Evolutionary conservation across 768 basidiomycete species (phyloP).

Genomic region (Phlebiopsis flavidoalba): DNA sequence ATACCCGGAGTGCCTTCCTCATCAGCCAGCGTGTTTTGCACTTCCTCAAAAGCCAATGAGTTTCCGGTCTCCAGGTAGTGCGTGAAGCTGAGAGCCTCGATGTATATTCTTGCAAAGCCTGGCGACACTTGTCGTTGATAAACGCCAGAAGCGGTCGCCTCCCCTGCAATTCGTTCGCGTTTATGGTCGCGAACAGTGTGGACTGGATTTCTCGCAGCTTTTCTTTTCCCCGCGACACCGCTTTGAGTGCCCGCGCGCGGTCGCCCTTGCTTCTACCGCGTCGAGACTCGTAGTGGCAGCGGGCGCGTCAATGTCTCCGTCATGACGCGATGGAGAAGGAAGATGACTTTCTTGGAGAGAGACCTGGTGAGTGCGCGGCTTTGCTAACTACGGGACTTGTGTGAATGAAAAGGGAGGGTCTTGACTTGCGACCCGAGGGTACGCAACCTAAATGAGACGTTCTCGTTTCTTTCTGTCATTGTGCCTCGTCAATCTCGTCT

Average conservation of each 20-base stretch:
- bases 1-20: conserved; percentile 58
- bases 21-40: conserved; percentile 61
- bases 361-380: conserved; percentile 84
- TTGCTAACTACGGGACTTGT: conserved; percentile 38
- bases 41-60: conserved; percentile 66
- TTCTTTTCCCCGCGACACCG: conserved; percentile 45
- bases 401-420: neutral
- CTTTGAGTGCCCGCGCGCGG: conserved; percentile 34
- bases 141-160: conserved; percentile 77
- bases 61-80: conserved; percentile 69
- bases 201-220: conserved; percentile 65
- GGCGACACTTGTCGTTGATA: conserved; percentile 71
- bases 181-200: conserved; percentile 57
- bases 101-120: conserved; percentile 84
- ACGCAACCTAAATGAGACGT: conserved; percentile 79
- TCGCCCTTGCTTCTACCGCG: conserved; percentile 18
- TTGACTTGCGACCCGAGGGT: neutral
- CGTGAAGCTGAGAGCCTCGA: conserved; percentile 87
- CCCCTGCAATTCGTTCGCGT: conserved; percentile 55
- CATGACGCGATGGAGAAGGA: conserved; percentile 78
- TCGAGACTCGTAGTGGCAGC: conserved; percentile 3
- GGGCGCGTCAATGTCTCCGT: conserved; percentile 35
- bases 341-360: conserved; percentile 90
- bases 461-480: conserved; percentile 91
- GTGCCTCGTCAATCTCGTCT: conserved; percentile 70